A percentile compares a stretch with the other conserved stretches of the same genome.
phyloP scores from a whole-genome alignment of 371 early-diverging fungal genomes.

The Mucor saturninus region DNA sequence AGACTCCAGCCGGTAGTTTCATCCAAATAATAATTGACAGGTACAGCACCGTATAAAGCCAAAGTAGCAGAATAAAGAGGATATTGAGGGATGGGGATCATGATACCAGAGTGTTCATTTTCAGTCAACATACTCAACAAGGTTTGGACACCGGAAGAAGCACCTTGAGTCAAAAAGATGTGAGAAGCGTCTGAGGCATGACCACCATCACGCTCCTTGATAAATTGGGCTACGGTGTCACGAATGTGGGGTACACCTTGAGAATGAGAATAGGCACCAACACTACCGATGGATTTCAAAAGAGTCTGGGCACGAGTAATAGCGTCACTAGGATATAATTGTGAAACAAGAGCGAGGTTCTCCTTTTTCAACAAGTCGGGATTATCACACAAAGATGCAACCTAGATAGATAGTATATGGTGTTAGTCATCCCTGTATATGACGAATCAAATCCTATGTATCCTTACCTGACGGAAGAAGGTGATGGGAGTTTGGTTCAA shows the following conservation, averaged over 20 bases:
- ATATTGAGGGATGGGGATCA: conserved; percentile 98
- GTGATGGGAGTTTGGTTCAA: conserved; percentile 90
- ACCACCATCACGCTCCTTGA: conserved; percentile 84
- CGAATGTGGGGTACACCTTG: conserved; percentile 89
- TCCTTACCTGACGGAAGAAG: conserved; percentile 90
- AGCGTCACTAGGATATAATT: conserved; percentile 82
- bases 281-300: conserved; percentile 69
- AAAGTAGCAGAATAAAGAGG: conserved; percentile 94
- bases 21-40: conserved; percentile 89
- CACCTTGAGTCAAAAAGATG: conserved; percentile 90
- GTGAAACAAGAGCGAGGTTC: conserved; percentile 51
- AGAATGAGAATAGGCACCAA: conserved; percentile 95
- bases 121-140: conserved; percentile 82
- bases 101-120: conserved; percentile 80
- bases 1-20: conserved; percentile 86
- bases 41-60: conserved; percentile 73
- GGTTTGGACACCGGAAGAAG: conserved; percentile 87
- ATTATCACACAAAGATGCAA: conserved; percentile 85
- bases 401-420: conserved; percentile 44
- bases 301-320: conserved; percentile 82
- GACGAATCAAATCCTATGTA: not conserved
- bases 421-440: not conserved
- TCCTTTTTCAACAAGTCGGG: conserved; percentile 75
- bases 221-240: conserved; percentile 85
- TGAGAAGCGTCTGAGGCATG: conserved; percentile 75